Conservation (phyloP, 2,329 filamentous ascomycete genomes). For the Botrytis fragariae region DNA sequence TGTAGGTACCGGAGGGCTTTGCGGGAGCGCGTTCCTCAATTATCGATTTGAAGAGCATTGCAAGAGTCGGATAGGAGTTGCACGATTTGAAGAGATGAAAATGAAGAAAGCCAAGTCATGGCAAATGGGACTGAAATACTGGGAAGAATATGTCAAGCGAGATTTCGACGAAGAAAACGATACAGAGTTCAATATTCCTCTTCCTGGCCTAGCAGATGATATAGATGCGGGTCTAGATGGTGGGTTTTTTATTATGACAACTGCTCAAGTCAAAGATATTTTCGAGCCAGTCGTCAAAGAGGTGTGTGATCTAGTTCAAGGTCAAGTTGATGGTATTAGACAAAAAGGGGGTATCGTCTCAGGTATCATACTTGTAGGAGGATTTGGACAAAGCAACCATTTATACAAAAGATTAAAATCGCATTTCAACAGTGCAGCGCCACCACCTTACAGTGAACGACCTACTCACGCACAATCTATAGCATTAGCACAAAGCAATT, state of each 20-base stretch:
- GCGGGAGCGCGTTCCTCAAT: conserved; percentile 76
- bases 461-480: conserved; percentile 61
- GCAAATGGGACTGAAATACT: conserved; percentile 76
- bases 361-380: conserved; percentile 78
- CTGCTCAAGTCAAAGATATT: conserved; percentile 67
- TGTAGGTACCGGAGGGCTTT: conserved; percentile 74
- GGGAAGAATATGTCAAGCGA: conserved; percentile 81
- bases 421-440: conserved; percentile 57
- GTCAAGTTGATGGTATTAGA: conserved; percentile 63
- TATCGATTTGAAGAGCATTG: conserved; percentile 80
- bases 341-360: conserved; percentile 61
- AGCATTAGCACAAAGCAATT: conserved; percentile 49
- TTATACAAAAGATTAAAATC: conserved; percentile 68
- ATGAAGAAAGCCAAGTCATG: conserved; percentile 74
- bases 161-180: conserved; percentile 80
- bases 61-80: conserved; percentile 61
- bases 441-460: conserved; percentile 61
- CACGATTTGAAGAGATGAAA: conserved; percentile 72
- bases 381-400: conserved; percentile 78
- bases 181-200: conserved; percentile 74
- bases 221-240: conserved; percentile 72
- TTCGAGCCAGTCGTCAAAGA: conserved; percentile 73
- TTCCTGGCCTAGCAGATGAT: conserved; percentile 73
- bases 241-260: conserved; percentile 72
- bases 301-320: conserved; percentile 65